Base-by-base conservation (phyloP, 2,329 filamentous ascomycete species). In the Penicillium sp. region DNA sequence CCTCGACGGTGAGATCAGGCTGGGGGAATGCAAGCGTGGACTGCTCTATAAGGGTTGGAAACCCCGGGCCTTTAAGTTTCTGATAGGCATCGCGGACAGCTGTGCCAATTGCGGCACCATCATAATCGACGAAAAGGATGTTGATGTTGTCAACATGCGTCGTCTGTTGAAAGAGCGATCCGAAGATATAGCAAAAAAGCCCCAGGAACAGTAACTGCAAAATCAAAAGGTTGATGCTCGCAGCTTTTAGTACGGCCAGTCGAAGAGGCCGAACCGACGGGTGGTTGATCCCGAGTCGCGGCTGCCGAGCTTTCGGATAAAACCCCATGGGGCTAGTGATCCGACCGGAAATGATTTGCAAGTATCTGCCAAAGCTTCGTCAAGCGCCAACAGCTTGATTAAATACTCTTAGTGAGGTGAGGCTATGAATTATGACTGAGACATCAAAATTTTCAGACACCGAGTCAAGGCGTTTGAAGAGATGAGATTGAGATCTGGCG, bases 61-160 rank as follows among this genome's bases (percentile, higher is more conserved):
- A 76, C 5, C 53, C 48, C 2, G 58, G 41, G 3, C 62, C 65
- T 49, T 70, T 48, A 3, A 77, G 58, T 13, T 61, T 41, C 10
- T 66, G 31, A 41, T 75, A 77, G 1, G 74, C 74, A 2, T 52
- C 47, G 10, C 67, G 66, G 3, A 77, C 60, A 0, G 75, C 67
- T 16, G 60, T 41, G 0, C 74, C 74, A 26, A 78, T 67, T 0
- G 64, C 61, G 7, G 73, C 72, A 11, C 64, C 68, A 56, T 77
- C 75, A 51, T 76, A 77, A 60, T 77, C 75, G 43, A 77, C 71
- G 29, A 73, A 73, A 9, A 70, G 54, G 14, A 77, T 54, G 19
- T 69, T 68, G 22, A 77, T 58, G 44, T 73, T 71, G 56, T 77
- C 72, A 4, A 64, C 62, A 48, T 73, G 70, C 1, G 53, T 50